phyloP scores from a whole-genome alignment of 768 basidiomycete species.

The Peribolospora kevripleyi region DNA sequence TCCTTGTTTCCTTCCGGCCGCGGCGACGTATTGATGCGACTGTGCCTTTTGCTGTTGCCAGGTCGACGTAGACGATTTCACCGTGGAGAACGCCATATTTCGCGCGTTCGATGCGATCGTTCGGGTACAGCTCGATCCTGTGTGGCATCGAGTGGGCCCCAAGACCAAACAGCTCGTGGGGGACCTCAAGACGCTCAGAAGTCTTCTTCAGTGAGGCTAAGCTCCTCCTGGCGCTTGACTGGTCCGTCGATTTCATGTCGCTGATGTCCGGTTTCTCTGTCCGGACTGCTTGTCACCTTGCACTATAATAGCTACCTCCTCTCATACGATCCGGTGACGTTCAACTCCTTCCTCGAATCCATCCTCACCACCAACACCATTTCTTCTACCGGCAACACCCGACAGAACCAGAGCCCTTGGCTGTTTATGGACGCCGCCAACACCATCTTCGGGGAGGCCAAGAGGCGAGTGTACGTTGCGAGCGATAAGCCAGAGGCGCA shows the following conservation, averaged over 20 bases:
- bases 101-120: conserved; percentile 74
- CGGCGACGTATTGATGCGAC: neutral
- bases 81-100: conserved; percentile 79
- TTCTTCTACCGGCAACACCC: conserved; percentile 27
- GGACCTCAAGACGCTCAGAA: conserved; percentile 62
- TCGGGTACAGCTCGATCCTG: conserved; percentile 63
- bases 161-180: conserved; percentile 73
- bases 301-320: conserved; percentile 42
- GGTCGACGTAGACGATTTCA: conserved; percentile 85
- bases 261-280: conserved; percentile 1
- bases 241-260: neutral
- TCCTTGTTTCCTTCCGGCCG: neutral
- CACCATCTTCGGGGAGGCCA: conserved; percentile 33
- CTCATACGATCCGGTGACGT: conserved; percentile 70
- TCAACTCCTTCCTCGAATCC: conserved; percentile 75
- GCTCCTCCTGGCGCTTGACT: neutral
- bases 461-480: neutral
- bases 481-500: neutral
- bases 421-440: conserved; percentile 80
- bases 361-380: conserved; percentile 40
- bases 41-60: conserved; percentile 16
- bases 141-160: conserved; percentile 91
- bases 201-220: conserved; percentile 43
- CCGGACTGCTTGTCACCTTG: neutral
- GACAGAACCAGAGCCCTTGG: conserved; percentile 60